These are phyloP conservation scores for Salix brachista DNA, from an alignment of 345 rosid genomes.

Conservation along the genomic window DNA sequence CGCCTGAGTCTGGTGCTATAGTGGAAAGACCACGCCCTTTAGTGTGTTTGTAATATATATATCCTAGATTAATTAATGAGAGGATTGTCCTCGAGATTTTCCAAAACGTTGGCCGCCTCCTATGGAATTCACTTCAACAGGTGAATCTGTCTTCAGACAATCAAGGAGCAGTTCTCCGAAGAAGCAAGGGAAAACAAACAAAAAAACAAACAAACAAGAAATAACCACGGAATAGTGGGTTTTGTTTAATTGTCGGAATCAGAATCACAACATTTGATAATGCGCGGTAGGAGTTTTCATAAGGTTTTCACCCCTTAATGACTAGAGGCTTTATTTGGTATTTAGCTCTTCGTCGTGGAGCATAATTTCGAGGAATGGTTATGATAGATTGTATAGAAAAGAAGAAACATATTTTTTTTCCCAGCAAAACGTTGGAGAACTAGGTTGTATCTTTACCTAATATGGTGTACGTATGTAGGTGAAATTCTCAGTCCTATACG, in stretches of 20 bases:
- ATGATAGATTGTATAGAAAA: not conserved
- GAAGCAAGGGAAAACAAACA: too few relatives aligned
- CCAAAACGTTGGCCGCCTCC: not conserved
- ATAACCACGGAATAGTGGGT: not conserved
- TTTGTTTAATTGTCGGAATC: not conserved
- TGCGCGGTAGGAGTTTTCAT: not conserved
- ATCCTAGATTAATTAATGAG: not conserved
- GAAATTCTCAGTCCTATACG: not conserved
- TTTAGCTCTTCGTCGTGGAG: not conserved
- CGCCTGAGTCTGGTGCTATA: too few relatives aligned
- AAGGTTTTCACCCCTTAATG: not conserved
- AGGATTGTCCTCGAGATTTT: not conserved
- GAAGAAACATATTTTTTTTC: not conserved
- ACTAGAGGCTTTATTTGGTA: not conserved
- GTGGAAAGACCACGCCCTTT: too few relatives aligned
- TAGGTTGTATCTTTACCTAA: not conserved
- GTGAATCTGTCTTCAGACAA: not conserved
- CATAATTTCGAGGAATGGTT: not conserved
- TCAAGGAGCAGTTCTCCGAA: not conserved
- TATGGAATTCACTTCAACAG: too few relatives aligned
- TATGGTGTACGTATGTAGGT: not conserved
- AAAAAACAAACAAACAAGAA: not conserved
- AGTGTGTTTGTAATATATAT: not conserved
- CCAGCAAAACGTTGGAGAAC: not conserved
- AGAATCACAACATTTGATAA: not conserved